A percentile compares a stretch with the other conserved stretches of the same genome.
Conservation (phyloP, 2,329 filamentous ascomycete genomes). For the Colletotrichum zoysiae region DNA sequence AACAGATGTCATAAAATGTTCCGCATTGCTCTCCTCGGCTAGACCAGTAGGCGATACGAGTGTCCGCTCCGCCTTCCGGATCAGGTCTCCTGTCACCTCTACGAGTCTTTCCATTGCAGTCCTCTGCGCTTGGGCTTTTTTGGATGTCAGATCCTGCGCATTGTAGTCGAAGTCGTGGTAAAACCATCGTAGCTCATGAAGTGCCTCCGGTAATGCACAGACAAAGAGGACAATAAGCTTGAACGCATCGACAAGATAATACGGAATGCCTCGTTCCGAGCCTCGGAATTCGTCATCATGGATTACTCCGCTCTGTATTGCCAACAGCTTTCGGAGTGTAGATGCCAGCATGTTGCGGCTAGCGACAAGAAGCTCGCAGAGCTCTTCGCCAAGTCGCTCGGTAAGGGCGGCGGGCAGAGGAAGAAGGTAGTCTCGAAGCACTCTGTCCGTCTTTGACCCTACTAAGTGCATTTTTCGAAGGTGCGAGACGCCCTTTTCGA, state of each 20-base stretch:
- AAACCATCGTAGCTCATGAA: slow-evolving; percentile 21
- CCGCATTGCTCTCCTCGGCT: neutral
- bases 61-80: slow-evolving; percentile 27
- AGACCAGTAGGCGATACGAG: slow-evolving; percentile 6
- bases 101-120: slow-evolving; percentile 10
- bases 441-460: neutral
- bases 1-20: slow-evolving; percentile 26
- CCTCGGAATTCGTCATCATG: slow-evolving; percentile 17
- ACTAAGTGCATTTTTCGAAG: neutral
- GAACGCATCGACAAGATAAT: slow-evolving; percentile 33
- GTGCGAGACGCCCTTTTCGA: neutral
- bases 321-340: slow-evolving; percentile 6
- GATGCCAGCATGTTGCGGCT: slow-evolving; percentile 12
- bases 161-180: slow-evolving; percentile 21
- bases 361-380: neutral
- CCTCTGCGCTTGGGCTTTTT: neutral
- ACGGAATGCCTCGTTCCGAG: slow-evolving; percentile 28
- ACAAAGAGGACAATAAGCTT: slow-evolving; percentile 31
- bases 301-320: slow-evolving; percentile 32
- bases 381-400: neutral
- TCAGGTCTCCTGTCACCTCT: neutral
- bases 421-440: neutral
- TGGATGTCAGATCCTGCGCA: neutral
- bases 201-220: slow-evolving; percentile 17
- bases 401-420: neutral